These are phyloP conservation scores for Aspergillus uvarum DNA, from an alignment of 2,329 filamentous ascomycete genomes.

Conservation along the genomic window DNA sequence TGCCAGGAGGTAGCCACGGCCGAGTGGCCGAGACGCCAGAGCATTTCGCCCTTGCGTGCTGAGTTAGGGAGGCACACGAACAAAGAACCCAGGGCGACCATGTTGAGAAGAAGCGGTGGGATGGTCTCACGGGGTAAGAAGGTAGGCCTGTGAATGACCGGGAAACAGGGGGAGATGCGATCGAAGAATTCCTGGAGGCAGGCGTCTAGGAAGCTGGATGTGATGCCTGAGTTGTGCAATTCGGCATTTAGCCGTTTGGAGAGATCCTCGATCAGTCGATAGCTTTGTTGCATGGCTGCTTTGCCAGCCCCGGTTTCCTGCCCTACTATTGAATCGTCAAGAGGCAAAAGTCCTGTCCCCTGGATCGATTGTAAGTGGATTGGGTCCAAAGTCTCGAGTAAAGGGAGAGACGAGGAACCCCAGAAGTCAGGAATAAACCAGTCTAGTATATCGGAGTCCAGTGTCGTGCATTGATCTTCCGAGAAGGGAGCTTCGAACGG, in stretches of 20 bases:
- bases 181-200: conserved; percentile 21
- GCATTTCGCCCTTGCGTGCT: conserved; percentile 19
- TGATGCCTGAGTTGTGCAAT: conserved; percentile 18
- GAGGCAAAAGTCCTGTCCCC: background rate
- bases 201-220: conserved; percentile 19
- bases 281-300: conserved; percentile 16
- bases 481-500: background rate
- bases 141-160: conserved; percentile 19
- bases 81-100: conserved; percentile 21
- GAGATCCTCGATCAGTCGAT: conserved; percentile 18
- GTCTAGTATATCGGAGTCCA: conserved; percentile 15
- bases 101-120: conserved; percentile 20
- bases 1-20: conserved; percentile 24
- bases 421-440: conserved; percentile 20
- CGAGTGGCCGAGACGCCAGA: conserved; percentile 23
- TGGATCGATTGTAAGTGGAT: background rate
- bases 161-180: conserved; percentile 15
- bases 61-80: conserved; percentile 18
- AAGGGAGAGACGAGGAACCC: conserved; percentile 6
- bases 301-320: conserved; percentile 11
- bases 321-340: background rate
- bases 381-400: conserved; percentile 4
- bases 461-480: background rate
- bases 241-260: conserved; percentile 19
- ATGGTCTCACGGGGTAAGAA: conserved; percentile 15